These are phyloP conservation scores for Chaetothyriales sp. DNA, from an alignment of 2,329 filamentous ascomycete species.

Conservation along the genomic window DNA sequence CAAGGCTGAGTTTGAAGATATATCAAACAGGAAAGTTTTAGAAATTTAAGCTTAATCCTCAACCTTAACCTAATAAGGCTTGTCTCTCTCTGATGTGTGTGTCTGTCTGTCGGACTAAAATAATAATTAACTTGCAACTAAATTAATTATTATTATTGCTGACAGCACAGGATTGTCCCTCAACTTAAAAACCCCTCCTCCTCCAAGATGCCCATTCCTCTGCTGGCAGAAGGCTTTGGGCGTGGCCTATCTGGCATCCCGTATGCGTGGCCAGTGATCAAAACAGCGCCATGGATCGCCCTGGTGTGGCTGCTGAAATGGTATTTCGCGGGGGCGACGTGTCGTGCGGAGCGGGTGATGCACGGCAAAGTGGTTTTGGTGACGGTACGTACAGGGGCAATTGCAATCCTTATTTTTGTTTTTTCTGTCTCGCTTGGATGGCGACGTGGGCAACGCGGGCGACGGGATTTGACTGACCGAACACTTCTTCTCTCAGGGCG, in stretches of 20 bases:
- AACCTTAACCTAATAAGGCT: background rate
- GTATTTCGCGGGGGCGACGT: conserved; percentile 62
- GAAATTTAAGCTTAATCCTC: background rate
- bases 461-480: background rate
- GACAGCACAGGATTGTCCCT: background rate
- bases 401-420: no score
- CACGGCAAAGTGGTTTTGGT: conserved; percentile 89
- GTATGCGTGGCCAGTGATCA: conserved; percentile 37
- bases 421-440: background rate
- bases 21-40: background rate
- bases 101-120: background rate
- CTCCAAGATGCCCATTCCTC: conserved; percentile 43
- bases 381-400: conserved; percentile 46
- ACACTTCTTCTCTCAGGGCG: conserved; percentile 40
- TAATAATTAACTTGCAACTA: background rate
- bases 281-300: conserved; percentile 36
- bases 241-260: conserved; percentile 42
- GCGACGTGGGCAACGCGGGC: no score
- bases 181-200: background rate
- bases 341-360: conserved; percentile 65
- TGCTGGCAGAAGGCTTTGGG: conserved; percentile 38
- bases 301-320: conserved; percentile 49
- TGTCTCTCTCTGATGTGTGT: background rate
- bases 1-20: background rate
- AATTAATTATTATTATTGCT: background rate